phyloP scores from a whole-genome alignment of 2,329 filamentous ascomycete species.

The Fusarium sp. region DNA sequence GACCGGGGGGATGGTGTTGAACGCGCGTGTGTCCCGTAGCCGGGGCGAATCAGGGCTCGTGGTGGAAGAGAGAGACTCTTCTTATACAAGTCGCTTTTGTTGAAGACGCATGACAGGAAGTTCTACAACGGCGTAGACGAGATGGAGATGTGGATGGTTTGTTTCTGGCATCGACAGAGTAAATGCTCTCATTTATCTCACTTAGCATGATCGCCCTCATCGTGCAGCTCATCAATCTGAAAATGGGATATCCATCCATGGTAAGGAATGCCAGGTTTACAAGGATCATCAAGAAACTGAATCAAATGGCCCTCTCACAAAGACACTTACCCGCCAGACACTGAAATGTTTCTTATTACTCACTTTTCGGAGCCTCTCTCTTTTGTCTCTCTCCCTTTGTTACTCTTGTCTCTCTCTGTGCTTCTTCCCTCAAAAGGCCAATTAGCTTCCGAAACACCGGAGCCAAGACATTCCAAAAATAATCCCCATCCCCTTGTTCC shows the following conservation, averaged over 20 bases:
- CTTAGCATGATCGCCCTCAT: conserved; percentile 4
- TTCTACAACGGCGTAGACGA: background rate
- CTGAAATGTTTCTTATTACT: conserved; percentile 12
- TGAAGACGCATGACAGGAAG: conserved; percentile 20
- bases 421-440: background rate
- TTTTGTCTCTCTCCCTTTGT: conserved; percentile 1
- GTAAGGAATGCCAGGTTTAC: conserved; percentile 7
- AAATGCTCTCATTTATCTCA: background rate
- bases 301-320: background rate
- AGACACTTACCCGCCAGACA: background rate
- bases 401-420: background rate
- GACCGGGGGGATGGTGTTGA: conserved; percentile 9
- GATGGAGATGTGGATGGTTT: background rate
- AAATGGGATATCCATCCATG: background rate
- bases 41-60: conserved; percentile 32
- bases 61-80: conserved; percentile 12
- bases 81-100: conserved; percentile 1
- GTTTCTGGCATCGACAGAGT: background rate
- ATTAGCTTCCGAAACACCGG: conserved; percentile 18
- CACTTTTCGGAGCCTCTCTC: conserved; percentile 4
- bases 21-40: conserved; percentile 16
- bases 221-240: conserved; percentile 6
- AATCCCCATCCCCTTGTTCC: conserved; percentile 3
- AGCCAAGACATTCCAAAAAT: conserved; percentile 35
- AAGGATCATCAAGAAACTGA: conserved; percentile 19